Percentiles rank a stretch among this genome's conserved stretches.
Conservation (phyloP, 805 yeast genomes). For the Scheffersomyces spartinae region DNA sequence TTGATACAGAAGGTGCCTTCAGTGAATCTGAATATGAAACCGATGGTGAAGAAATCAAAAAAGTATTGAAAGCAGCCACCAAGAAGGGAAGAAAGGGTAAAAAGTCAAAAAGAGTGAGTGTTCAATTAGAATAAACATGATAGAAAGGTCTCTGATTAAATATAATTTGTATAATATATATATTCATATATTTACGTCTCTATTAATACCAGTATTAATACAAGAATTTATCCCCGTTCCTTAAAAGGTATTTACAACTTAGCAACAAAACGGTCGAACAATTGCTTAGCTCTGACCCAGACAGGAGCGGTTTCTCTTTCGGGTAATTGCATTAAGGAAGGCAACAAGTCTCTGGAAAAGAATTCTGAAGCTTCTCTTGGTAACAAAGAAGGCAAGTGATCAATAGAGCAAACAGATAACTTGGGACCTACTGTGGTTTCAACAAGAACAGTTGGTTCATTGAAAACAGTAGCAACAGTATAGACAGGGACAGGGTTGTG, state of each 20-base stretch:
- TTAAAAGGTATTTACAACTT: conserved; percentile 55
- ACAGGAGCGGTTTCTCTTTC: conserved; percentile 75
- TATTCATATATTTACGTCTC: no score
- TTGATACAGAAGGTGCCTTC: conserved; percentile 16
- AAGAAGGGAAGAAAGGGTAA: conserved; percentile 25
- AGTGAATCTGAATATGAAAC: conserved; percentile 69
- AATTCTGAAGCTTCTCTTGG: conserved; percentile 97
- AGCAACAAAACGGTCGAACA: conserved; percentile 76
- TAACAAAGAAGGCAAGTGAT: conserved; percentile 87
- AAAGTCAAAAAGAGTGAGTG: conserved; percentile 26
- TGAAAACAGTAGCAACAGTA: conserved; percentile 78
- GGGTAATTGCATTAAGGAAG: conserved; percentile 78
- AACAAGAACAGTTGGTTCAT: conserved; percentile 82
- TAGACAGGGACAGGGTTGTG: conserved; percentile 97
- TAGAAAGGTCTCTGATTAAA: background rate
- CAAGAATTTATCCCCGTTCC: no score
- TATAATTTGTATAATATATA: conserved; percentile 2
- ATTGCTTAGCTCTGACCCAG: conserved; percentile 80
- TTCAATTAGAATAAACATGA: conserved; percentile 38
- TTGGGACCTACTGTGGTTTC: conserved; percentile 72
- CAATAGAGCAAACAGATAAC: conserved; percentile 86
- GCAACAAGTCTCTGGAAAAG: conserved; percentile 78
- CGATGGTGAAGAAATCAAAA: conserved; percentile 56
- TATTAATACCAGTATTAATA: no score
- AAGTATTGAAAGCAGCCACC: conserved; percentile 40